phyloP scores from a whole-genome alignment of 352 stramenopile genomes.

The Pythium coloratum region DNA sequence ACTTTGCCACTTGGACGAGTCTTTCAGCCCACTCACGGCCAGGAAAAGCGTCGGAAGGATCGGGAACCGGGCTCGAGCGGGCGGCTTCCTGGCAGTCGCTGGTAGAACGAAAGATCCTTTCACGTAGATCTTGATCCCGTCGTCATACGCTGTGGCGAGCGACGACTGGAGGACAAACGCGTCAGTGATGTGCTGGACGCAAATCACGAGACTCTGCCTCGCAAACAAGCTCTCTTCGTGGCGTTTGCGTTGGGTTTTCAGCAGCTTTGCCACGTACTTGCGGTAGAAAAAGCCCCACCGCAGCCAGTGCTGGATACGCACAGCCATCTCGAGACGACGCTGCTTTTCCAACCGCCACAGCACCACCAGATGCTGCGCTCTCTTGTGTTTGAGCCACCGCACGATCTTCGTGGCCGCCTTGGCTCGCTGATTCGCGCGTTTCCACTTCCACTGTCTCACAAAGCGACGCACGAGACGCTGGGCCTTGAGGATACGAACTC shows the following conservation, averaged over 20 bases:
- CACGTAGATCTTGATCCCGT: constrained; percentile 19
- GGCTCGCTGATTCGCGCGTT: constrained; percentile 18
- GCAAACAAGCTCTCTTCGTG: constrained; percentile 40
- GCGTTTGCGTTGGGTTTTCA: constrained; percentile 22
- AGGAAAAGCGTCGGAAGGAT: constrained; percentile 53
- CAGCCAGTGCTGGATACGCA: constrained; percentile 35
- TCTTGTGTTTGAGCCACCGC: constrained; percentile 43
- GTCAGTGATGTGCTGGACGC: constrained; percentile 44
- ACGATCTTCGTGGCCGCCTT: constrained; percentile 34
- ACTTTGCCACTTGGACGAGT: constrained; percentile 33
- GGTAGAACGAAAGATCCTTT: background rate
- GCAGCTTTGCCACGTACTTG: constrained; percentile 17
- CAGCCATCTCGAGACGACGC: constrained; percentile 25
- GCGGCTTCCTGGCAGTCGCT: background rate
- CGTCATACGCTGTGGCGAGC: constrained; percentile 7
- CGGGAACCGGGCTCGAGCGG: constrained; percentile 27
- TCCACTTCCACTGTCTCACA: constrained; percentile 45
- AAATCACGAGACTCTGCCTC: constrained; percentile 38
- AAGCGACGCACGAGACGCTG: constrained; percentile 29
- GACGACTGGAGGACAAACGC: constrained; percentile 39
- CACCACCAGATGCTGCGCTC: constrained; percentile 29
- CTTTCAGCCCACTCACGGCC: constrained; percentile 40
- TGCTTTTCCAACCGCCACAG: constrained; percentile 40
- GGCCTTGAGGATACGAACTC: constrained; percentile 30
- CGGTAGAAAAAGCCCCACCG: constrained; percentile 30